Percentiles rank a stretch among this genome's conserved stretches.
phyloP scores from a whole-genome alignment of 352 stramenopile genomes.

The Phytophthora palmivora region DNA sequence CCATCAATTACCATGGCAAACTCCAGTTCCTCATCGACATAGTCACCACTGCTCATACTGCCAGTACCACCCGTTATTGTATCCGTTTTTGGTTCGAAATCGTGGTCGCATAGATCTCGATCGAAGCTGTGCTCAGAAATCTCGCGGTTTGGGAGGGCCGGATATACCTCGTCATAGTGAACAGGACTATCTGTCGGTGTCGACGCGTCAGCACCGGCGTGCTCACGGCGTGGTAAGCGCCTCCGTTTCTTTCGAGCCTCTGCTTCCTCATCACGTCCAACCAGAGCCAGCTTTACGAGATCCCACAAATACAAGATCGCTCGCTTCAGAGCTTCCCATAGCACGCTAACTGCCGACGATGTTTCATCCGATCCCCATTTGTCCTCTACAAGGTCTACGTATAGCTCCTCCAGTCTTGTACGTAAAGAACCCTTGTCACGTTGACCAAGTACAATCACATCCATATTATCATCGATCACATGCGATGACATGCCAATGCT shows the following conservation, averaged over 20 bases:
- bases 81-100: constrained; percentile 76
- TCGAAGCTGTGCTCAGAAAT: constrained; percentile 64
- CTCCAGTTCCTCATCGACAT: constrained; percentile 80
- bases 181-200: constrained; percentile 44
- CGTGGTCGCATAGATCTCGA: constrained; percentile 61
- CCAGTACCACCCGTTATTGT: constrained; percentile 29
- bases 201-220: constrained; percentile 36
- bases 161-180: constrained; percentile 81
- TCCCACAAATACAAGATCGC: constrained; percentile 73
- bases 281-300: constrained; percentile 67
- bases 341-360: constrained; percentile 74
- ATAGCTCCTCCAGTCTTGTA: constrained; percentile 82
- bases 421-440: constrained; percentile 81
- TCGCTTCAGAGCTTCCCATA: constrained; percentile 82
- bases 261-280: constrained; percentile 75
- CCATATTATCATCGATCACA: constrained; percentile 91
- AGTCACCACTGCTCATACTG: constrained; percentile 57
- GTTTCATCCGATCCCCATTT: constrained; percentile 89
- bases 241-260: constrained; percentile 76
- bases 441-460: constrained; percentile 87
- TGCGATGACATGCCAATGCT: constrained; percentile 92
- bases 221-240: constrained; percentile 59
- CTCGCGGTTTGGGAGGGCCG: constrained; percentile 57
- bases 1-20: constrained; percentile 93
- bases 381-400: constrained; percentile 88